A percentile compares a stretch with the other conserved stretches of the same genome.
phyloP scores from a whole-genome alignment of 495 filamentous ascomycete genomes.

The Monascus purpureus region DNA sequence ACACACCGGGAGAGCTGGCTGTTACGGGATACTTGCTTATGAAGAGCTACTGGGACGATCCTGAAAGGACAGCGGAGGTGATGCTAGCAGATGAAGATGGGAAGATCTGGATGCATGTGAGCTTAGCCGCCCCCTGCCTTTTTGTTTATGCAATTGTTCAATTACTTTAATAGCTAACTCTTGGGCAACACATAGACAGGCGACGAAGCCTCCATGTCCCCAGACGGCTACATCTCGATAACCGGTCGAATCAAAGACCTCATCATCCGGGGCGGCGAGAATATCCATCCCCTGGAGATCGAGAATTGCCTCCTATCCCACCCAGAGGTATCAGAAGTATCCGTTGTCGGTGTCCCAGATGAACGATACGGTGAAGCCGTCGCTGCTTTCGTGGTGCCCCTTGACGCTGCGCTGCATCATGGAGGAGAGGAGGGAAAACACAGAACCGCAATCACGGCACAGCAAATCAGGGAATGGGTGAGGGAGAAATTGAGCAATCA shows the following conservation, averaged over 20 bases:
- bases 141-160: background rate
- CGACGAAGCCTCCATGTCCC: conserved; percentile 84
- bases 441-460: conserved; percentile 10
- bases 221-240: conserved; percentile 50
- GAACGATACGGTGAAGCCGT: conserved; percentile 77
- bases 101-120: conserved; percentile 56
- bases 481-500: conserved; percentile 55
- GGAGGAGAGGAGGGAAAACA: conserved; percentile 5
- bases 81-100: conserved; percentile 45
- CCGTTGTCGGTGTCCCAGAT: conserved; percentile 74
- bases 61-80: conserved; percentile 53
- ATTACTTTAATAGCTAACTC: conserved; percentile 6
- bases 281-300: conserved; percentile 89
- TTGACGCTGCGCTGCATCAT: background rate
- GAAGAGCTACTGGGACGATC: conserved; percentile 78
- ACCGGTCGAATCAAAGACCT: conserved; percentile 78
- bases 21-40: conserved; percentile 79
- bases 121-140: conserved; percentile 7
- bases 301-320: conserved; percentile 80
- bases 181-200: conserved; percentile 38
- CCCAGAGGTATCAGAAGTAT: conserved; percentile 52
- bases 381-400: conserved; percentile 59
- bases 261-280: conserved; percentile 88
- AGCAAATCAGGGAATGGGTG: conserved; percentile 61
- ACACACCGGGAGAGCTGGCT: conserved; percentile 65